Conservation (phyloP, 2,329 filamentous ascomycete genomes). For the Neobulgaria alba region DNA sequence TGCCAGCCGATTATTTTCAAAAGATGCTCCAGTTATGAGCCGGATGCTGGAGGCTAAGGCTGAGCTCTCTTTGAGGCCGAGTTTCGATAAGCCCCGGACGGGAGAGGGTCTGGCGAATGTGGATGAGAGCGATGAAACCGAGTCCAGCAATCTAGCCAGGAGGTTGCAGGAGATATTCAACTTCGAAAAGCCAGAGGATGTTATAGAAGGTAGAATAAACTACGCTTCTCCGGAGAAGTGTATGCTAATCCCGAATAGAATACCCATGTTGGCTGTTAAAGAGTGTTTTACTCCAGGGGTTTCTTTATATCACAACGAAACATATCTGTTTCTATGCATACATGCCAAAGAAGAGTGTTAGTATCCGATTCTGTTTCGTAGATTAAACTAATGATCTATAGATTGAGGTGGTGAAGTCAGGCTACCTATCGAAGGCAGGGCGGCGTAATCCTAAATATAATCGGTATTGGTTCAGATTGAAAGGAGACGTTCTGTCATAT, state of each 20-base stretch:
- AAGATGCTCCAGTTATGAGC: constrained; percentile 64
- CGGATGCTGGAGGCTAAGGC: constrained; percentile 67
- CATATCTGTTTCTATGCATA: constrained; percentile 98
- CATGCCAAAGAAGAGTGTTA: constrained; percentile 81
- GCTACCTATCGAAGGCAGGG: constrained; percentile 80
- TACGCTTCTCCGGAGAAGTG: not conserved
- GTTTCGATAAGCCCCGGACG: constrained; percentile 40
- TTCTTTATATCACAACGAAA: constrained; percentile 87
- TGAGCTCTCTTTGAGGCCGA: constrained; percentile 50
- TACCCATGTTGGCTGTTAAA: constrained; percentile 92
- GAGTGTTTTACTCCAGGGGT: constrained; percentile 85
- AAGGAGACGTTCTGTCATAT: constrained; percentile 87
- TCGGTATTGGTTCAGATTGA: constrained; percentile 87
- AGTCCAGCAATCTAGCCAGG: constrained; percentile 54
- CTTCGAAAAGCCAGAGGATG: constrained; percentile 73
- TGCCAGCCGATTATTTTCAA: constrained; percentile 31
- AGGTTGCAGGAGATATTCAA: constrained; percentile 78
- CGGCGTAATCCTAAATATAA: constrained; percentile 81
- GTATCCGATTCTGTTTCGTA: constrained; percentile 23
- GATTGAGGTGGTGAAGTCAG: constrained; percentile 73
- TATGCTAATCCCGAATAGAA: constrained; percentile 42
- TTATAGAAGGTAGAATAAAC: constrained; percentile 56
- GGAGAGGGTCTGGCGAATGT: constrained; percentile 12
- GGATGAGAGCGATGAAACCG: constrained; percentile 29
- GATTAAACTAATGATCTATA: constrained; percentile 31